Percentiles rank a stretch among this genome's conserved stretches.
Evolutionary conservation across 176 grass and related monocot species (phyloP).

Genomic region (Triticum urartu): DNA sequence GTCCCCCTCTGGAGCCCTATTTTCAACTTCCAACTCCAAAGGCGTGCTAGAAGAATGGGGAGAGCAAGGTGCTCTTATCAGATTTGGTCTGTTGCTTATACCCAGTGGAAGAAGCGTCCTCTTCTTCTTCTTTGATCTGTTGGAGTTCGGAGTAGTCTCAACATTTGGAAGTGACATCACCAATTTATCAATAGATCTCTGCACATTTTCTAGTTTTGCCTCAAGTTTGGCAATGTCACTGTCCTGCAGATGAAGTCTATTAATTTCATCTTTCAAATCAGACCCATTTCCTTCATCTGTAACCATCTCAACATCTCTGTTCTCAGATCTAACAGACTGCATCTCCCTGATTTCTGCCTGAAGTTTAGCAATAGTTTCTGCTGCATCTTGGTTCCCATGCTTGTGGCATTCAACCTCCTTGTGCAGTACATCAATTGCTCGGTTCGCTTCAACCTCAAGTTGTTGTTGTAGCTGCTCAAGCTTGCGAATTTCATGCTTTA

Average conservation of each 20-base stretch:
- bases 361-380: slow-evolving; percentile 94
- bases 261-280: slow-evolving; percentile 89
- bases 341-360: slow-evolving; percentile 87
- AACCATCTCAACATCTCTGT: slow-evolving; percentile 55
- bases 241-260: slow-evolving; percentile 78
- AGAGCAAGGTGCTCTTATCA: slow-evolving; percentile 70
- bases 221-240: slow-evolving; percentile 89
- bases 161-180: slow-evolving; percentile 89
- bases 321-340: slow-evolving; percentile 52
- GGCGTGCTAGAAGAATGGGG: slow-evolving; percentile 58
- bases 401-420: slow-evolving; percentile 94
- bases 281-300: slow-evolving; percentile 45
- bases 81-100: slow-evolving; percentile 55
- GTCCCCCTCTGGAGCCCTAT: slow-evolving; percentile 61
- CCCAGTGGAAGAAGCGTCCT: slow-evolving; percentile 68
- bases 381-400: slow-evolving; percentile 89
- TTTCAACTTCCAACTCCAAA: slow-evolving; percentile 70
- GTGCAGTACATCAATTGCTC: slow-evolving; percentile 86
- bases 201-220: slow-evolving; percentile 81
- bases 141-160: slow-evolving; percentile 55
- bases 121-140: slow-evolving; percentile 72
- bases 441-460: slow-evolving; percentile 88
- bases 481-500: slow-evolving; percentile 95
- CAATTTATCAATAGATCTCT: slow-evolving; percentile 85
- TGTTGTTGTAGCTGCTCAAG: slow-evolving; percentile 86